phyloP scores from a whole-genome alignment of 2,329 filamentous ascomycete genomes.

The Simplicillium aogashimaense region DNA sequence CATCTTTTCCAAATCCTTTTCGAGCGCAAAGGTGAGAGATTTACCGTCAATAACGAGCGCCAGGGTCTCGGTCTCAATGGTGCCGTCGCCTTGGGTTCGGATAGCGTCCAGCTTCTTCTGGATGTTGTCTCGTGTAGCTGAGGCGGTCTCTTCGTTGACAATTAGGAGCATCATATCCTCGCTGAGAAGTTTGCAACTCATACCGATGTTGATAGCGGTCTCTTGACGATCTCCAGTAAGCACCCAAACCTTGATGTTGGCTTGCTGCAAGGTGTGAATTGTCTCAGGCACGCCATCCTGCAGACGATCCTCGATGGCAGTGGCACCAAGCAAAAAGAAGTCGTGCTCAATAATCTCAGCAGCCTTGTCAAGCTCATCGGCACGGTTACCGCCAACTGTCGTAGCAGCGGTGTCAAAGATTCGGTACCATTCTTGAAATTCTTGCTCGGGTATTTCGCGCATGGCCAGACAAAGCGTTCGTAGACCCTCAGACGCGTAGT shows the following conservation, averaged over 20 bases:
- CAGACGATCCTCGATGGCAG: slow-evolving; percentile 91
- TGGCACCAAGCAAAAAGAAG: slow-evolving; percentile 84
- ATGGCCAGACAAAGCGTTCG: slow-evolving; percentile 91
- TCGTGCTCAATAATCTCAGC: slow-evolving; percentile 92
- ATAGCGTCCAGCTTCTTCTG: slow-evolving; percentile 92
- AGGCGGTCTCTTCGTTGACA: slow-evolving; percentile 78
- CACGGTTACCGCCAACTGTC: slow-evolving; percentile 83
- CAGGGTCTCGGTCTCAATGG: slow-evolving; percentile 73
- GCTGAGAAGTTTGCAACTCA: slow-evolving; percentile 97
- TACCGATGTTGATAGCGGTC: slow-evolving; percentile 98
- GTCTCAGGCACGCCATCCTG: slow-evolving; percentile 98
- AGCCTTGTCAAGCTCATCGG: slow-evolving; percentile 93
- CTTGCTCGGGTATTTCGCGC: slow-evolving; percentile 82
- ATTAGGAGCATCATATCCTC: slow-evolving; percentile 98
- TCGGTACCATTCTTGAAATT: slow-evolving; percentile 78
- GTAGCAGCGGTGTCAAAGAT: slow-evolving; percentile 83
- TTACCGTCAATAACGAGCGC: slow-evolving; percentile 95
- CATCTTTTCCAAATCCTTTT: slow-evolving; percentile 85
- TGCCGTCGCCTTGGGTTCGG: slow-evolving; percentile 66
- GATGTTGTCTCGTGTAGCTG: slow-evolving; percentile 76
- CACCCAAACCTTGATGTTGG: slow-evolving; percentile 98
- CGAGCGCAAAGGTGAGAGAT: slow-evolving; percentile 84
- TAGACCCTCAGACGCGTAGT: slow-evolving; percentile 93
- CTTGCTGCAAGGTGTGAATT: slow-evolving; percentile 91
- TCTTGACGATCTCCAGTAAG: slow-evolving; percentile 95